Conservation (phyloP, 768 basidiomycete species). For the Leccinum longicurvipes region DNA sequence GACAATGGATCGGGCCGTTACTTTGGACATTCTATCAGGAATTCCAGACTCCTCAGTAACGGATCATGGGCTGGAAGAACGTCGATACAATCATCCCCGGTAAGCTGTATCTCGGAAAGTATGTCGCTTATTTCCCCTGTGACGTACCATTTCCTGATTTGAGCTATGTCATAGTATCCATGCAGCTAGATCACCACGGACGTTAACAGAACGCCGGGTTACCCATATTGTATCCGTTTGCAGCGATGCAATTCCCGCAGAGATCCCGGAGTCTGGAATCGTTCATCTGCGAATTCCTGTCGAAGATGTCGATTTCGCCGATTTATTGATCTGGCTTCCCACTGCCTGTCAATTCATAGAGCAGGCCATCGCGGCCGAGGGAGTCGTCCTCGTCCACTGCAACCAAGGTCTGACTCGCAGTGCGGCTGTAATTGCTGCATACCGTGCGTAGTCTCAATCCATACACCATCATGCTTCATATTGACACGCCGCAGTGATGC, state of each 20-base stretch:
- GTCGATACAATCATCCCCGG: slow-evolving; percentile 63
- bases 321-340: slow-evolving; percentile 66
- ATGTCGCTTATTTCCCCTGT: slow-evolving; percentile 33
- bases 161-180: slow-evolving; percentile 47
- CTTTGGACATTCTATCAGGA: slow-evolving; percentile 25
- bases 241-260: slow-evolving; percentile 65
- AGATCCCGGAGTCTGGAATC: slow-evolving; percentile 65
- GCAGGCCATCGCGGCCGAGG: slow-evolving; percentile 53
- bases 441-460: slow-evolving; percentile 46
- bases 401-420: slow-evolving; percentile 64
- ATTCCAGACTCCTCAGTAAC: slow-evolving; percentile 25
- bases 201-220: slow-evolving; percentile 69
- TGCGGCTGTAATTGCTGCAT: slow-evolving; percentile 71
- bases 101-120: slow-evolving; percentile 74
- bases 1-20: slow-evolving; percentile 23
- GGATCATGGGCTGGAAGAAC: slow-evolving; percentile 54
- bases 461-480: neutral
- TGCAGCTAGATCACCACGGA: slow-evolving; percentile 68
- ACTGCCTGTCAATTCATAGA: slow-evolving; percentile 65
- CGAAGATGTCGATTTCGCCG: slow-evolving; percentile 67
- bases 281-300: slow-evolving; percentile 68
- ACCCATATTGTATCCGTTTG: slow-evolving; percentile 82
- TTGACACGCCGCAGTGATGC: slow-evolving; percentile 55
- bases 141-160: slow-evolving; percentile 44
- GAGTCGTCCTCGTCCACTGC: slow-evolving; percentile 65